Evolutionary conservation across 1,284 basidiomycete species (phyloP), one percentile per base, ranked within the genome.

Genomic region (Cryptococcus sp.): DNA sequence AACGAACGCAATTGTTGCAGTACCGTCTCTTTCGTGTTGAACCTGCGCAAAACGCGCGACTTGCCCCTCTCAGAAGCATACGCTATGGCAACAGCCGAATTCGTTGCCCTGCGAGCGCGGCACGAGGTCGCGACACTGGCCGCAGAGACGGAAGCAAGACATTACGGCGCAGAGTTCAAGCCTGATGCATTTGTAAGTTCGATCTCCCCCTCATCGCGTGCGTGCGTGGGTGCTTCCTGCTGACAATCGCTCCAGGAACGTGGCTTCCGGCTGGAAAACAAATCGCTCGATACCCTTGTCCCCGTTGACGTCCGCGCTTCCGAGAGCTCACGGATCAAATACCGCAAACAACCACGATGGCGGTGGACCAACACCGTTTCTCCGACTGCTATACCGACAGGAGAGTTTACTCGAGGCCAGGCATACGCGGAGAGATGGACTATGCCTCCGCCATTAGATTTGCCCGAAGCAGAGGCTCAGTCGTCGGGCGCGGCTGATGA

Each of bases 31-130:
- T 97, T 90, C 77, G 84, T 89, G 15, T 78, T 90, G 49, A 91
- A 88, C 70, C 83, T 98, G 15, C 85, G 93, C 75, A 78, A 86
- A 60, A 65, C 85, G 55, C 87, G 90, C 68, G 67, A 78, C 1
- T 61, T 87, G 25, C 83, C 91, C 0, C 81, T 97, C 43, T 86
- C 89, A 0, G 80, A 88, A 42, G 94, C 95, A 4, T 99, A 99
- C 77, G 81, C 83, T 5, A 80, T 82, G 19, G 88, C 91, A 22
- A 84, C 92, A n/a, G 82, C 85, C 15, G 91, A 96, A 76, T 98
- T 93, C 80, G 87, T 90, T 52, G 82, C 89, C 20, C 83, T 98
- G 40, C 87, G 92, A 54, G 88, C 91, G 23, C 87, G 92, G 74
- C 88, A 90, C 67, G 86, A 93, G 70, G 84, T 91, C 56, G 85